A percentile compares a stretch with the other conserved stretches of the same genome.
phyloP scores from a whole-genome alignment of 306 rosid species.

The Cicer arietinum region DNA sequence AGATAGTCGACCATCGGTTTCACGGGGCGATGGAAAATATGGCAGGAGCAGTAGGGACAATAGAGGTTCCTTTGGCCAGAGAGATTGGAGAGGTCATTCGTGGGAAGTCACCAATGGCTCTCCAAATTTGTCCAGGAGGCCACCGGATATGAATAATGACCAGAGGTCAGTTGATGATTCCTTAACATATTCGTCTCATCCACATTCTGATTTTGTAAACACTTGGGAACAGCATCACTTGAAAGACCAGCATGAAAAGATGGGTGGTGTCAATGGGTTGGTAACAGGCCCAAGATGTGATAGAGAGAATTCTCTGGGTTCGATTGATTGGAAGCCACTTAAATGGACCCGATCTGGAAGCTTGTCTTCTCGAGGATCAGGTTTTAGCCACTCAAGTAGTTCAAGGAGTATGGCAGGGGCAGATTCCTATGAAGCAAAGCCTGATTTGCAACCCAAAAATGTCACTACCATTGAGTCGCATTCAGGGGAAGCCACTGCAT shows the following conservation, averaged over 20 bases:
- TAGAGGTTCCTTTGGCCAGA: constrained; percentile 70
- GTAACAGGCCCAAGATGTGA: constrained; percentile 69
- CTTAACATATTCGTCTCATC: constrained; percentile 57
- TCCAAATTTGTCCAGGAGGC: constrained; percentile 59
- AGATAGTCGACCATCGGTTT: constrained; percentile 61
- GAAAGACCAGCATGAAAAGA: constrained; percentile 79
- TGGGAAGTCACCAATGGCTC: constrained; percentile 68
- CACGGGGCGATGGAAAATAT: constrained; percentile 80
- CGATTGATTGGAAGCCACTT: constrained; percentile 87
- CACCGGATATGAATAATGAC: constrained; percentile 57
- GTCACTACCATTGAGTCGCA: constrained; percentile 60
- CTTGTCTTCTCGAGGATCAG: constrained; percentile 87
- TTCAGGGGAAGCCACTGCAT: constrained; percentile 77
- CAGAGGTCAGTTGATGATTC: constrained; percentile 66
- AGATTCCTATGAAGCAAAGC: constrained; percentile 68
- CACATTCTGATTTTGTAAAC: constrained; percentile 65
- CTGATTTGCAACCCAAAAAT: constrained; percentile 61
- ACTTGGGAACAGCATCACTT: constrained; percentile 72
- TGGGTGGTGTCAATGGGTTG: constrained; percentile 62
- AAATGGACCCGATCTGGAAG: constrained; percentile 94
- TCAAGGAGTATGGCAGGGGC: constrained; percentile 71
- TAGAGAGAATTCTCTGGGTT: constrained; percentile 62
- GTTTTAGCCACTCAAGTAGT: constrained; percentile 80
- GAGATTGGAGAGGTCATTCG: constrained; percentile 74
- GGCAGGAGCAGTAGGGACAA: constrained; percentile 72